phyloP scores from a whole-genome alignment of 2,329 filamentous ascomycete species.

The Tolypocladium paradoxum region DNA sequence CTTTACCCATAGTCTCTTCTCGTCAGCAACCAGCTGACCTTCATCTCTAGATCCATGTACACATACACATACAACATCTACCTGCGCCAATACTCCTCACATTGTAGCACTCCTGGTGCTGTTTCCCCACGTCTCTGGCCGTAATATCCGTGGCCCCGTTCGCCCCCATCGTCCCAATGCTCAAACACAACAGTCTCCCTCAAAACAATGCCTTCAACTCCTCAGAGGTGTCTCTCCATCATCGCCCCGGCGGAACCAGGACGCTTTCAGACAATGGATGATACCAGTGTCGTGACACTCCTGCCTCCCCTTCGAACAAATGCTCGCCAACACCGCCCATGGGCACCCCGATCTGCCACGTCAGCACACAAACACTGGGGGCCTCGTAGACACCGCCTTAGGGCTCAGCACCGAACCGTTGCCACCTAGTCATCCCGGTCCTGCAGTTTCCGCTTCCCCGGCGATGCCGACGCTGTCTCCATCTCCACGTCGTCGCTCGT shows the following conservation, averaged over 20 bases:
- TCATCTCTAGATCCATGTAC: background rate
- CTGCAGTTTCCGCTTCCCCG: constrained; percentile 43
- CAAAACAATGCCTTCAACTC: background rate
- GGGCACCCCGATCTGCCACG: background rate
- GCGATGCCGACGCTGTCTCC: constrained; percentile 19
- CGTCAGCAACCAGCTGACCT: background rate
- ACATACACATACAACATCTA: background rate
- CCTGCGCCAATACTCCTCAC: background rate
- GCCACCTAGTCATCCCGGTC: constrained; percentile 23
- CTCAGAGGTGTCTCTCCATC: no score
- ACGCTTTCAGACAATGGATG: background rate
- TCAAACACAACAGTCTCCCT: background rate
- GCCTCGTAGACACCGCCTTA: background rate
- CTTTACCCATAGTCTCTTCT: background rate
- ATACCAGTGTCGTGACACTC: background rate
- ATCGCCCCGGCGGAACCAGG: background rate
- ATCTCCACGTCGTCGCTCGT: constrained; percentile 23
- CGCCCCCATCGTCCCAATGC: background rate
- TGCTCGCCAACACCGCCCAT: background rate
- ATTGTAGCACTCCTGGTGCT: background rate
- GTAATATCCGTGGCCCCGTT: background rate
- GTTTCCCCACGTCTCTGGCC: background rate
- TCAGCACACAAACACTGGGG: background rate
- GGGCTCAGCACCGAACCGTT: background rate
- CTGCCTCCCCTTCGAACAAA: background rate